Conservation (phyloP, 805 yeast genomes). For the Nakazawaea pomicola region DNA sequence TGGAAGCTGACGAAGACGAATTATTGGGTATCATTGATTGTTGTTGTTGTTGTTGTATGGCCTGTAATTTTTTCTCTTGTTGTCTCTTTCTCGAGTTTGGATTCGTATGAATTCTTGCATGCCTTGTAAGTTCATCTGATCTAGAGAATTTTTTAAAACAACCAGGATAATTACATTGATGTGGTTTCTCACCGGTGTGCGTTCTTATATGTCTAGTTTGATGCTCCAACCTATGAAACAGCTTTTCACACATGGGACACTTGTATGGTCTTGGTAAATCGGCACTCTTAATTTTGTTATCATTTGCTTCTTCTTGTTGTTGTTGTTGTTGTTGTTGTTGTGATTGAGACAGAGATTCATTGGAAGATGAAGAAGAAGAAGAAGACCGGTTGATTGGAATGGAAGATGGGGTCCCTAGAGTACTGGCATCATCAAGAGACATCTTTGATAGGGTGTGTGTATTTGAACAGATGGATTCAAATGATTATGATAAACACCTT, state of each 20-base stretch:
- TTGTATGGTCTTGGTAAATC: conserved; percentile 61
- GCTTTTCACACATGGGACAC: conserved; percentile 80
- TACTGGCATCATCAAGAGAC: too few relatives aligned
- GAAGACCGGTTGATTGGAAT: too few relatives aligned
- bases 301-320: not conserved
- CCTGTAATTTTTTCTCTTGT: conserved; percentile 14
- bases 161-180: conserved; percentile 78
- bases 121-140: conserved; percentile 83
- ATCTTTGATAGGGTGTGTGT: too few relatives aligned
- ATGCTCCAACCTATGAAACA: conserved; percentile 85
- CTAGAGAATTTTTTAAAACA: conserved; percentile 78
- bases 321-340: conserved; percentile 1
- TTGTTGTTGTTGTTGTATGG: conserved; percentile 13
- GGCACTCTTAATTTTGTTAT: conserved; percentile 7
- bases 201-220: conserved; percentile 89
- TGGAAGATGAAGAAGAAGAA: not conserved
- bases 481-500: too few relatives aligned
- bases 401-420: too few relatives aligned
- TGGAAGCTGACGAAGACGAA: conserved; percentile 11
- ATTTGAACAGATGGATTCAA: too few relatives aligned
- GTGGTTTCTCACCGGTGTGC: conserved; percentile 93
- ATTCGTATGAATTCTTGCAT: conserved; percentile 71
- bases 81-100: conserved; percentile 38
- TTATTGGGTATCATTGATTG: conserved; percentile 10
- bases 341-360: not conserved